Base-by-base conservation (phyloP, 306 rosid species). In the Malus asiatica region DNA sequence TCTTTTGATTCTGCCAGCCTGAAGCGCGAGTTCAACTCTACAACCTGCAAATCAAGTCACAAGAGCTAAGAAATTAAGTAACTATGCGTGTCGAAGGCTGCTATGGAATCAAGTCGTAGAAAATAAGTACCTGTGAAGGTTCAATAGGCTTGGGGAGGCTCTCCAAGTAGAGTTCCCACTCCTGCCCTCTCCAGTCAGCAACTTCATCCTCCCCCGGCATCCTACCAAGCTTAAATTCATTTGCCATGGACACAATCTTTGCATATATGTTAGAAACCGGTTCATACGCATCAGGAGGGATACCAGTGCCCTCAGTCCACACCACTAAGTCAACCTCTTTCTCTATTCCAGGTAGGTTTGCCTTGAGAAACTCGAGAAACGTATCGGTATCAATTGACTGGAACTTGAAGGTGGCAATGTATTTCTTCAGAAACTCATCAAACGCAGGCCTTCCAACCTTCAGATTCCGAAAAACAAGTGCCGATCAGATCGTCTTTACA, bases 231-330 rank as follows among this genome's bases (percentile, higher is more conserved):
- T 57, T 71, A 32, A 87, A 89, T 78, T 92, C 97, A 75, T 87
- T 90, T 30, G 96, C 96, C 76, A 95, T 87, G 0, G 88, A 77
- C 23, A 90, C 78, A 74, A 95, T 92, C 80, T 44, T 79, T 30
- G 80, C 77, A 57, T 95, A 95, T 35, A 86, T 60, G 79, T 65
- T 80, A 59, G 97, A 95, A 59, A 90, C 96, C 6, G 99, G 99
- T 81, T 95, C 99, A 71, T 80, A 75, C 18, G 97, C 97, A 88
- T 95, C 99, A 1, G 93, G 86, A 33, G 97, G 99, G 82, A 95
- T 87, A 75, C 99, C 97, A 23, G 96, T 90, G 63, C 99, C 96
- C 85, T 92, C 97, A 18, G 97, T 95, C 99, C 97, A 95, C 75
- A 88, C 22, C 18, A 79, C 78, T 23, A 95, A 77, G 82, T 95